A percentile compares a stretch with the other conserved stretches of the same genome.
These are phyloP conservation scores for Trametes villosa DNA, from an alignment of 768 basidiomycete species.

Conservation along the genomic window DNA sequence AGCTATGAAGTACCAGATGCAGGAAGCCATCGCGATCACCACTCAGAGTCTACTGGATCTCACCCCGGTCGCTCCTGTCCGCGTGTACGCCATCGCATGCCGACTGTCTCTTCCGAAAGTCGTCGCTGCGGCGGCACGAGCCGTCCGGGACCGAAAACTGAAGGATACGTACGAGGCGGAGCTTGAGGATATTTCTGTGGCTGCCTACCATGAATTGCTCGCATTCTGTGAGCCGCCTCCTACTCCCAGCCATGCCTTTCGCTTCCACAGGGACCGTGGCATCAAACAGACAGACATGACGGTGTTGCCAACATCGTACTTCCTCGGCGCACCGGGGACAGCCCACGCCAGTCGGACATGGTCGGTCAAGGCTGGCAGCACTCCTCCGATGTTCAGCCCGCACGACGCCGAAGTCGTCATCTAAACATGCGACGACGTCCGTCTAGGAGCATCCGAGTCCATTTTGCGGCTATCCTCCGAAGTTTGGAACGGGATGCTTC, in stretches of 20 bases:
- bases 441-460: slow-evolving; percentile 56
- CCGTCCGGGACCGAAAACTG: background rate
- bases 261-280: background rate
- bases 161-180: slow-evolving; percentile 3
- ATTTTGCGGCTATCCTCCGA: slow-evolving; percentile 61
- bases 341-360: too few relatives aligned
- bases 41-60: slow-evolving; percentile 22
- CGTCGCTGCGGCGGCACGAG: slow-evolving; percentile 29
- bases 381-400: slow-evolving; percentile 46
- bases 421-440: slow-evolving; percentile 52
- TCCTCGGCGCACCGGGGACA: too few relatives aligned
- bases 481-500: slow-evolving; percentile 59
- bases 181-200: slow-evolving; percentile 15
- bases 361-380: too few relatives aligned
- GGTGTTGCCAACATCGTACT: too few relatives aligned
- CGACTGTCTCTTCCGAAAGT: slow-evolving; percentile 34
- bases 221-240: background rate
- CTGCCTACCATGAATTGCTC: slow-evolving; percentile 15
- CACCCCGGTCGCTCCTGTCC: slow-evolving; percentile 32
- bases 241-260: too few relatives aligned
- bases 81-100: slow-evolving; percentile 41
- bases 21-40: slow-evolving; percentile 23
- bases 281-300: too few relatives aligned
- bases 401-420: slow-evolving; percentile 50
- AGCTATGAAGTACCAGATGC: slow-evolving; percentile 32